phyloP scores from a whole-genome alignment of 305 asterid species.

The Solanum hybrid region DNA sequence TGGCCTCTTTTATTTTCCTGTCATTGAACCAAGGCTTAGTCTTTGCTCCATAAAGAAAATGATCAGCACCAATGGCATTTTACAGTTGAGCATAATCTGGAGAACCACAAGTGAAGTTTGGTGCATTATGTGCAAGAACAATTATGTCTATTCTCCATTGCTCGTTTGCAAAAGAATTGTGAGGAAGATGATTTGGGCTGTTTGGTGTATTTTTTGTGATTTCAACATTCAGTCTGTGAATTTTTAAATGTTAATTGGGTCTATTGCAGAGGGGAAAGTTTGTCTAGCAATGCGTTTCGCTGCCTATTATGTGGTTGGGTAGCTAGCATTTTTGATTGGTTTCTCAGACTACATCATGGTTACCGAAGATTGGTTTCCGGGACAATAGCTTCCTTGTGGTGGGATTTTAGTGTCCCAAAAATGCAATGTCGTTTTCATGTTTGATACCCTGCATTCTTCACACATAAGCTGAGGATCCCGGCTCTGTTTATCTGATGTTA shows the following conservation, averaged over 20 bases:
- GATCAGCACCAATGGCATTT: background rate
- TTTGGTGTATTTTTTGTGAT: background rate
- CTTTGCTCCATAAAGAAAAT: background rate
- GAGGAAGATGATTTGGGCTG: background rate
- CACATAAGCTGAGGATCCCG: background rate
- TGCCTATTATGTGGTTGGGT: background rate
- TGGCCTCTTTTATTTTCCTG: background rate
- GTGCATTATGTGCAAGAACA: background rate
- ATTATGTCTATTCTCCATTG: background rate
- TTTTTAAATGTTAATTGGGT: background rate
- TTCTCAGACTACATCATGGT: background rate
- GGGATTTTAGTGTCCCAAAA: background rate
- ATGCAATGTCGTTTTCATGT: background rate
- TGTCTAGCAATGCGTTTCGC: background rate
- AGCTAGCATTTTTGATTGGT: background rate
- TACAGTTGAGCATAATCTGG: background rate
- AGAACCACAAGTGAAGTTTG: background rate
- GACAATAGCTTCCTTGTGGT: background rate
- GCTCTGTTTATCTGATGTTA: background rate
- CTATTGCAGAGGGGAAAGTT: background rate
- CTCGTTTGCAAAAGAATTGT: background rate
- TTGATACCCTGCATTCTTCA: background rate
- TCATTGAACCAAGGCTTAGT: background rate
- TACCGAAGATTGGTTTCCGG: background rate
- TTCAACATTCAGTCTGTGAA: background rate